Percentiles rank a stretch among this genome's conserved stretches.
phyloP scores from a whole-genome alignment of 306 rosid genomes.

The Cucurbita argyrosperma region DNA sequence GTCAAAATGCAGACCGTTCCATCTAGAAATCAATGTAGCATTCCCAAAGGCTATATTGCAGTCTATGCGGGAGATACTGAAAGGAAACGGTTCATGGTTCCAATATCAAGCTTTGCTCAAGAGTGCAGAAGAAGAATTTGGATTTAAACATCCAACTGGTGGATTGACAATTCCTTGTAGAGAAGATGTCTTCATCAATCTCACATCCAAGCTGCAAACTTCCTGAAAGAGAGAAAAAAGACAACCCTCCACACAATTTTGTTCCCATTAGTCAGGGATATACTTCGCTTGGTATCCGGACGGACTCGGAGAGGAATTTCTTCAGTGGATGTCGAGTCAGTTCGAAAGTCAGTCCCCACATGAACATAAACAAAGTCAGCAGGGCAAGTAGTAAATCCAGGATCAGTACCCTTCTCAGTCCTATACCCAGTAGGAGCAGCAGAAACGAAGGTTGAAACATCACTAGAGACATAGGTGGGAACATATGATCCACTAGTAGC shows the following conservation, averaged over 20 bases:
- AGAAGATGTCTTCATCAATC: slow-evolving; percentile 15
- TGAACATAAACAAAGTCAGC: no score
- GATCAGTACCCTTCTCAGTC: no score
- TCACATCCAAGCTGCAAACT: slow-evolving; percentile 4
- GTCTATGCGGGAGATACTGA: slow-evolving; percentile 30
- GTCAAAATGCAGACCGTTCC: no score
- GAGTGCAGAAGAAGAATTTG: slow-evolving; percentile 30
- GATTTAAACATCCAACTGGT: slow-evolving; percentile 39
- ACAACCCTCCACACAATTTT: not conserved
- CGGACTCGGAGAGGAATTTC: no score
- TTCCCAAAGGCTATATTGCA: slow-evolving; percentile 32
- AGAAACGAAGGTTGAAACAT: no score
- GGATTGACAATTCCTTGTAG: slow-evolving; percentile 38
- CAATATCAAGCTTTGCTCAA: slow-evolving; percentile 19
- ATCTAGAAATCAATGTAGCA: not conserved
- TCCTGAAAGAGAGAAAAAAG: not conserved
- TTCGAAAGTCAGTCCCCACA: no score
- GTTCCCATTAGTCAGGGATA: not conserved
- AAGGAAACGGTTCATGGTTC: slow-evolving; percentile 25
- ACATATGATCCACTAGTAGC: no score
- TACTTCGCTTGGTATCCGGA: no score
- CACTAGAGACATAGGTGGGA: no score
- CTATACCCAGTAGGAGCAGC: no score
- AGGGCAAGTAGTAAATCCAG: no score
- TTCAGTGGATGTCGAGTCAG: no score